phyloP scores from a whole-genome alignment of 441 rosid species.

The Erysimum pusillum region DNA sequence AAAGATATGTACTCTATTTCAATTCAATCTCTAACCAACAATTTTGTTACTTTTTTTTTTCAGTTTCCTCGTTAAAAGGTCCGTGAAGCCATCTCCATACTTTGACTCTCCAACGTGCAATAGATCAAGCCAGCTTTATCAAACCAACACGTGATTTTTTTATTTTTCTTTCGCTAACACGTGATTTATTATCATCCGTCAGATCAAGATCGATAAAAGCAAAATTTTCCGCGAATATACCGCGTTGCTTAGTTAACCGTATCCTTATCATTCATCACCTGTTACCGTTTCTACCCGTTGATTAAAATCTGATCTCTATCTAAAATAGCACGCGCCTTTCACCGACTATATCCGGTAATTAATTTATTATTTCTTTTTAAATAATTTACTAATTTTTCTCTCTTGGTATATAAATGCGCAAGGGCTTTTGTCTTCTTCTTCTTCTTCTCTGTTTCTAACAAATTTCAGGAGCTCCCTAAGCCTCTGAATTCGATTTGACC shows the following conservation, averaged over 20 bases:
- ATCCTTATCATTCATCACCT: slow-evolving; percentile 7
- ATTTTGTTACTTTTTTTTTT: too few relatives aligned
- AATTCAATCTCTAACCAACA: neutral
- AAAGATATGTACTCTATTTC: neutral
- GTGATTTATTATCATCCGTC: neutral
- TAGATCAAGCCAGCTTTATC: neutral
- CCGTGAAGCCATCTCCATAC: slow-evolving; percentile 22
- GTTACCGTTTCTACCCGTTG: slow-evolving; percentile 33
- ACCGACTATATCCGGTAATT: slow-evolving; percentile 44
- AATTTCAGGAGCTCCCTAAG: slow-evolving; percentile 35
- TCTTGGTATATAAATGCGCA: slow-evolving; percentile 13
- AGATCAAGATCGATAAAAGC: neutral
- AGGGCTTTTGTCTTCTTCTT: slow-evolving; percentile 17
- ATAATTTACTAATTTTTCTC: slow-evolving; percentile 17
- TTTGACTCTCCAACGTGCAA: neutral
- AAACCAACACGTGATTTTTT: slow-evolving; percentile 10
- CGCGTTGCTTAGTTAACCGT: slow-evolving; percentile 31
- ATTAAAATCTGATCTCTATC: slow-evolving; percentile 3
- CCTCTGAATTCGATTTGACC: slow-evolving; percentile 40
- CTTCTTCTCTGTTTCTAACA: slow-evolving; percentile 25
- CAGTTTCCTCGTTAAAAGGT: neutral
- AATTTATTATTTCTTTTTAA: neutral
- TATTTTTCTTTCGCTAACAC: too few relatives aligned
- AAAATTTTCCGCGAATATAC: neutral
- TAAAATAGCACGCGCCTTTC: slow-evolving; percentile 25